Conservation (phyloP, 2,329 filamentous ascomycete species). For the Hirsutella thompsonii region DNA sequence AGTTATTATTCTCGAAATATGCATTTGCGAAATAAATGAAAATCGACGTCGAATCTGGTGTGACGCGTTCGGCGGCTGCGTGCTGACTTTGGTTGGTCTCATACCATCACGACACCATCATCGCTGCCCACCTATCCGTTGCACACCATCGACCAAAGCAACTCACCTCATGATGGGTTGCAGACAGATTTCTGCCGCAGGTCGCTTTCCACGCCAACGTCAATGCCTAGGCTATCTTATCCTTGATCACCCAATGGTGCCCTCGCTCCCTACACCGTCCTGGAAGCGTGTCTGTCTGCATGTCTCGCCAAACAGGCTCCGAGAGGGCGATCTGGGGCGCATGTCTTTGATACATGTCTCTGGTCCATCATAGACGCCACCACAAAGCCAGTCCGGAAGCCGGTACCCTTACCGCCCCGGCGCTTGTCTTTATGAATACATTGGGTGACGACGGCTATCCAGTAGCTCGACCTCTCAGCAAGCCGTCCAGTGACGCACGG, state of each 20-base stretch:
- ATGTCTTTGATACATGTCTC: slow-evolving; percentile 14
- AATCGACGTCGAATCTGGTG: too few relatives aligned
- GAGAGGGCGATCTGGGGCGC: slow-evolving; percentile 19
- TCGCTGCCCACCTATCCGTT: too few relatives aligned
- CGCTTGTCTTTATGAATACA: slow-evolving; percentile 1
- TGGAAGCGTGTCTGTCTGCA: slow-evolving; percentile 8
- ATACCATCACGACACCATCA: too few relatives aligned
- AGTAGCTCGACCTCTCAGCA: neutral
- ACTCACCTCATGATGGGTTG: too few relatives aligned
- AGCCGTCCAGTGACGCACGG: neutral
- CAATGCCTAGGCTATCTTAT: neutral
- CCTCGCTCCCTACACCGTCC: neutral
- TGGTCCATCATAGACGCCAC: slow-evolving; percentile 1
- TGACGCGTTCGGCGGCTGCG: too few relatives aligned
- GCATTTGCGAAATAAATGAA: too few relatives aligned
- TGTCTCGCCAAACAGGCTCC: slow-evolving; percentile 23
- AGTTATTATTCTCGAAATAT: too few relatives aligned
- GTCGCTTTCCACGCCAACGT: too few relatives aligned
- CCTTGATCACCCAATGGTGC: neutral
- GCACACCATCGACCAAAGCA: too few relatives aligned
- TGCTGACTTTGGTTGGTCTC: too few relatives aligned
- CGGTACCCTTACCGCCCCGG: neutral
- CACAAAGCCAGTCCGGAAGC: neutral
- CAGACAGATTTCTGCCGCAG: too few relatives aligned
- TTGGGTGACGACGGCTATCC: neutral